Evolutionary conservation across 805 yeast genomes (phyloP).

Genomic region (Sporopachydermia lactativora): DNA sequence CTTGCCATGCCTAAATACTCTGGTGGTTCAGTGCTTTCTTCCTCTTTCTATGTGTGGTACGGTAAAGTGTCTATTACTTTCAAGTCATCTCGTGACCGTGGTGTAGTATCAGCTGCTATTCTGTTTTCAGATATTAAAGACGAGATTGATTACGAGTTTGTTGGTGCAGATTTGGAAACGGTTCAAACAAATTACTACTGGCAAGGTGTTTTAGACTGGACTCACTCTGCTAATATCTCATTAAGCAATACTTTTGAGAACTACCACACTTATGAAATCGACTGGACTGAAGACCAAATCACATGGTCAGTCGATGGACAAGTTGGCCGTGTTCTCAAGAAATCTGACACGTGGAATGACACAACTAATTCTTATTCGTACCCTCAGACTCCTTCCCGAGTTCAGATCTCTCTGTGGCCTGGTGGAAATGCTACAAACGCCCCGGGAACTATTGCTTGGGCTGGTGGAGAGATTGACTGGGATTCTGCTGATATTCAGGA

Average conservation of each 20-base stretch:
- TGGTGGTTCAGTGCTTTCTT: conserved; percentile 68
- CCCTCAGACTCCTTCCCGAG: conserved; percentile 65
- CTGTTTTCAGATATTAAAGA: conserved; percentile 75
- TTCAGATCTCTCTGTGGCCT: conserved; percentile 70
- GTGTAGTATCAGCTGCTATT: conserved; percentile 78
- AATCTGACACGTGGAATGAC: conserved; percentile 43
- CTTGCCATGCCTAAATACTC: conserved; percentile 69
- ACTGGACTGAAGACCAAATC: conserved; percentile 65
- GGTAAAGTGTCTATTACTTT: conserved; percentile 61
- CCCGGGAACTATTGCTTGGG: conserved; percentile 57
- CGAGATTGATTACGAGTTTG: conserved; percentile 80
- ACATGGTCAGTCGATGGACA: conserved; percentile 66
- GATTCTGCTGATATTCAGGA: conserved; percentile 53
- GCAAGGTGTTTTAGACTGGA: conserved; percentile 57
- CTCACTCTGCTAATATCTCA: conserved; percentile 34
- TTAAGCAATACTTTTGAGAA: conserved; percentile 44
- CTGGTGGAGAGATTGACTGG: conserved; percentile 87
- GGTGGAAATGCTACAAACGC: conserved; percentile 46
- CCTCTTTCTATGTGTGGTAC: conserved; percentile 75
- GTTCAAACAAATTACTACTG: conserved; percentile 75
- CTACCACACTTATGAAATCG: conserved; percentile 64
- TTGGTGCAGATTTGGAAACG: conserved; percentile 54
- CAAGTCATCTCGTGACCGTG: conserved; percentile 60
- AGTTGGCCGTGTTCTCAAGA: conserved; percentile 48
- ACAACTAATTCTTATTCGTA: conserved; percentile 41